Base-by-base conservation (phyloP, 2,329 filamentous ascomycete genomes). In the Pseudocercospora pini-densiflorae region DNA sequence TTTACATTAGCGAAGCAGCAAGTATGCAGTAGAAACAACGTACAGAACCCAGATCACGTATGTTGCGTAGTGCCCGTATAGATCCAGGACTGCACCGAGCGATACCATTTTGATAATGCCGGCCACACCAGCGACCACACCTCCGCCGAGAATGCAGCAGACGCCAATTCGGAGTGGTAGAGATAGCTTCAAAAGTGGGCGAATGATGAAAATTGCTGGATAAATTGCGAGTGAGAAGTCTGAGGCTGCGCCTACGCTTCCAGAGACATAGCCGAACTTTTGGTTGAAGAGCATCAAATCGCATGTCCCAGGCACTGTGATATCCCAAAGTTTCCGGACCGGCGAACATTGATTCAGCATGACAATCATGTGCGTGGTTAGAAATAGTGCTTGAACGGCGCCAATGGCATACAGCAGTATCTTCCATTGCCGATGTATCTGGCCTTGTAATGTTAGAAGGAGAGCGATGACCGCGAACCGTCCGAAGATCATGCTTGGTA, bases 211-310 rank as follows among this genome's bases (percentile, higher is more conserved):
- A 5, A 61, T 61, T 10, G 61, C 55, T 24, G 68, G 68, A 49
- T 70, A 70, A 5, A 68, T 45, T 12, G 68, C 68, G n/a, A 70
- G 66, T 21, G 58, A 65, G 36, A 70, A 51, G 58, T 70, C 68
- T 9, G 61, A 53, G 45, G 66, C 68, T n/a, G 68, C 65, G 10
- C 68, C 68, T 40, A 63, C 60, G 16, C 43, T 45, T 5, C 66
- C 66, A 12, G 63, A 49, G 24, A 68, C 60, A 57, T 62, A 65
- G 36, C 66, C 57, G 45, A 60, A 61, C 19, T 65, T 53, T 21
- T 58, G 49, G 10, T 45, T 64, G 36, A 61, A 31, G 3, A 47
- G 9, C 21, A 53, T 61, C 16, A 51, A 19, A 19, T 51, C 23
- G 57, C 66, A 68, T 9, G 12, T 43, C 7, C 66, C 66, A 7